These are phyloP conservation scores for Yarrowia phangngaensis DNA, from an alignment of 805 yeast species.

Conservation along the genomic window DNA sequence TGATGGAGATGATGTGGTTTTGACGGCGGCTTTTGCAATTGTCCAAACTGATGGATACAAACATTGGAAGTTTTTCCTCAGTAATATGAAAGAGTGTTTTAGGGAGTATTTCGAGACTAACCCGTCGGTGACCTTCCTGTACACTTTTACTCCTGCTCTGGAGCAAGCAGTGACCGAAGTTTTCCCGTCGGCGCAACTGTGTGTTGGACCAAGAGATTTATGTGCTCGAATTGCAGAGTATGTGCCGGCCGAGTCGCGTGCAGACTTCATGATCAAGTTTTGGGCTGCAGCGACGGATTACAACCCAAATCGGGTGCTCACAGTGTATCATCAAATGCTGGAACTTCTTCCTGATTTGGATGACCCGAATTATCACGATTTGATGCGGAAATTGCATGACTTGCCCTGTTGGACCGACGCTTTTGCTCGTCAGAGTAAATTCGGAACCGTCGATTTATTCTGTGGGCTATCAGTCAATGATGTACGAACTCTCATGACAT, in stretches of 20 bases:
- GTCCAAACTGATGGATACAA: slow-evolving; percentile 23
- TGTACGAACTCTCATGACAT: slow-evolving; percentile 15
- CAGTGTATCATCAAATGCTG: slow-evolving; percentile 21
- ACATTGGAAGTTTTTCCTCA: slow-evolving; percentile 20
- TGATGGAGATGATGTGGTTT: slow-evolving; percentile 15
- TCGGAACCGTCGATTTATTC: slow-evolving; percentile 11
- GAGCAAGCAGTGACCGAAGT: slow-evolving; percentile 19
- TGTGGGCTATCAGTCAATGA: slow-evolving; percentile 17
- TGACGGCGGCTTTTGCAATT: slow-evolving; percentile 15
- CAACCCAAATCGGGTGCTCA: slow-evolving; percentile 9
- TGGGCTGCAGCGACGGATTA: slow-evolving; percentile 22
- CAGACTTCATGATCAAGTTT: slow-evolving; percentile 12
- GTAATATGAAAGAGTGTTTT: slow-evolving; percentile 24
- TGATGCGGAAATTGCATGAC: slow-evolving; percentile 17
- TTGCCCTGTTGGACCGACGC: slow-evolving; percentile 22
- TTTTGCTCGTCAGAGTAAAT: slow-evolving; percentile 19
- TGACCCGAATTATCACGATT: slow-evolving; percentile 13
- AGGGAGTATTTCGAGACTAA: slow-evolving; percentile 9
- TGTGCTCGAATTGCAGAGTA: slow-evolving; percentile 15
- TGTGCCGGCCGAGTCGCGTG: slow-evolving; percentile 6
- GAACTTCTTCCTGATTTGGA: slow-evolving; percentile 1
- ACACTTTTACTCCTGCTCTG: slow-evolving; percentile 10
- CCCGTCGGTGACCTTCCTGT: slow-evolving; percentile 12
- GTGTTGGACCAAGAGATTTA: slow-evolving; percentile 12
- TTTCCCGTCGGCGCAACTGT: slow-evolving; percentile 12